phyloP scores from a whole-genome alignment of 2,329 filamentous ascomycete species.

The Hypoxylon sp. region DNA sequence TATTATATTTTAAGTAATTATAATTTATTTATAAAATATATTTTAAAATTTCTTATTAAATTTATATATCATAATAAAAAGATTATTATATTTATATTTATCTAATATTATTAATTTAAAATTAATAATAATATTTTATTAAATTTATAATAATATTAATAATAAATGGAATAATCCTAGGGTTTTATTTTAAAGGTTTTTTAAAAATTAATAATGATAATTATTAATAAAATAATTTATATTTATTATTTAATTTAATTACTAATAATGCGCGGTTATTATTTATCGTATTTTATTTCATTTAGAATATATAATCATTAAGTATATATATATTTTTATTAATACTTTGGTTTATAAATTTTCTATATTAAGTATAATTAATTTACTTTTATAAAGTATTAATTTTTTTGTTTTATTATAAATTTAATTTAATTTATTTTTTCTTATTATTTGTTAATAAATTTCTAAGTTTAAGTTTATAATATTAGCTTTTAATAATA shows the following conservation, averaged over 20 bases:
- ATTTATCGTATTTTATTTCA: background rate
- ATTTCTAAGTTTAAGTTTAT: background rate
- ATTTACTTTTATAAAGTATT: background rate
- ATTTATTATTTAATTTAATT: background rate
- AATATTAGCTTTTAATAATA: too few species aligned
- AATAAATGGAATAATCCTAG: background rate
- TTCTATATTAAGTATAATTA: background rate
- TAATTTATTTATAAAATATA: too few species aligned
- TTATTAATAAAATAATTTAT: background rate
- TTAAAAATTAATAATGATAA: background rate
- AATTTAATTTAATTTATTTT: background rate
- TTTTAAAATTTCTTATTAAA: too few species aligned
- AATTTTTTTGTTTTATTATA: too few species aligned
- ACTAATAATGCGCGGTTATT: too few species aligned
- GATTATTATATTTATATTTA: background rate
- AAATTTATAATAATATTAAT: background rate
- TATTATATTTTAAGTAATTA: too few species aligned
- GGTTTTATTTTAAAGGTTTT: background rate
- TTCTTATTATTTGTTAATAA: background rate
- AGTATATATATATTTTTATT: background rate
- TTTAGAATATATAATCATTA: background rate
- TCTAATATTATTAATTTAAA: background rate
- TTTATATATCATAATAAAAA: too few species aligned
- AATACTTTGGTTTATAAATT: background rate
- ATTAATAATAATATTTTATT: background rate